Evolutionary conservation across 768 basidiomycete genomes (phyloP).

Genomic region (Leccinum arenicola): DNA sequence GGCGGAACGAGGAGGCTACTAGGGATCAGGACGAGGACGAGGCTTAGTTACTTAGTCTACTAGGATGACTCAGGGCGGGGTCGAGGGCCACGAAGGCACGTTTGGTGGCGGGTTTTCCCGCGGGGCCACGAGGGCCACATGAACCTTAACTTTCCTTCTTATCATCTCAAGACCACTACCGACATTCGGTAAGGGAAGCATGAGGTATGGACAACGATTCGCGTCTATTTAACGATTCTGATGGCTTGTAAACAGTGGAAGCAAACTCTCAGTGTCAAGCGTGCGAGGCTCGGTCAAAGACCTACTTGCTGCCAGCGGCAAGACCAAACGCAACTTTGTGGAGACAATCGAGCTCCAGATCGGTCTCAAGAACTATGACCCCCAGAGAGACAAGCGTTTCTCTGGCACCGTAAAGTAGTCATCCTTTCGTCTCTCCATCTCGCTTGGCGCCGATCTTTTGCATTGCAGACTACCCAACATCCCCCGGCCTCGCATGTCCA

Average conservation of each 20-base stretch:
- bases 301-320: constrained; percentile 79
- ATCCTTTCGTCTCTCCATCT: not conserved
- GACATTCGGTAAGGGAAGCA: not conserved
- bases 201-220: constrained; percentile 20
- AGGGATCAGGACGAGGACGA: too few relatives aligned
- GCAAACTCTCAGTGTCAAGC: constrained; percentile 98
- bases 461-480: constrained; percentile 81
- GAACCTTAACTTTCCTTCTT: constrained; percentile 25
- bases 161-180: constrained; percentile 24
- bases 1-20: too few relatives aligned
- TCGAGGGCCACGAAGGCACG: too few relatives aligned
- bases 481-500: constrained; percentile 97
- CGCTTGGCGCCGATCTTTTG: not conserved
- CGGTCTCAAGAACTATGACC: constrained; percentile 98
- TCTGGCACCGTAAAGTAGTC: constrained; percentile 93
- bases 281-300: constrained; percentile 98
- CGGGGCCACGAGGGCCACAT: constrained; percentile 30
- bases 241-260: constrained; percentile 30
- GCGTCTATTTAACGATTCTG: not conserved
- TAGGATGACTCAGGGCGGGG: too few relatives aligned
- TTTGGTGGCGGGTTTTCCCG: too few relatives aligned
- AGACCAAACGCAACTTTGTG: constrained; percentile 91
- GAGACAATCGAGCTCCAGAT: constrained; percentile 97
- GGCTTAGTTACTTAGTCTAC: too few relatives aligned
- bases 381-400: constrained; percentile 99